A percentile compares a stretch with the other conserved stretches of the same genome.
phyloP scores from a whole-genome alignment of 2,329 filamentous ascomycete species.

The Curvularia sp. region DNA sequence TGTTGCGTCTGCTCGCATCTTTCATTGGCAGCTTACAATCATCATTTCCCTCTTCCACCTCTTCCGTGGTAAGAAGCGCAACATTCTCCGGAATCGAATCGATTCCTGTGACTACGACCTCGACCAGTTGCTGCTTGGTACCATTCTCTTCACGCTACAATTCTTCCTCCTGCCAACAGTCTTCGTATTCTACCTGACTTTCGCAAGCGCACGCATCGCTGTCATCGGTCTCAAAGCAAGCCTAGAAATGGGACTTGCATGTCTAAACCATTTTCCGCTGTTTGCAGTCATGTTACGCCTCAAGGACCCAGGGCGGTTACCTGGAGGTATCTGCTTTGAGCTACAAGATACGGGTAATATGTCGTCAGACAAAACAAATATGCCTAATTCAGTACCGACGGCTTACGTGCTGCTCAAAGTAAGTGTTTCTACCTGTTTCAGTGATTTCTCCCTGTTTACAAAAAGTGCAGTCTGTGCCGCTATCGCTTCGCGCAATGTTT shows the following conservation, averaged over 20 bases:
- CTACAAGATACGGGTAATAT: slow-evolving; percentile 72
- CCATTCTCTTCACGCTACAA: slow-evolving; percentile 92
- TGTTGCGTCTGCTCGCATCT: slow-evolving; percentile 93
- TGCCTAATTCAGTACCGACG: slow-evolving; percentile 62
- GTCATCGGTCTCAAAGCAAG: slow-evolving; percentile 93
- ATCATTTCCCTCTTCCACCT: slow-evolving; percentile 97
- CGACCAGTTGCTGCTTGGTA: slow-evolving; percentile 93
- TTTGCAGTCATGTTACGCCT: slow-evolving; percentile 96
- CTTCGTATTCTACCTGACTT: slow-evolving; percentile 95
- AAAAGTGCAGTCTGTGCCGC: slow-evolving; percentile 70
- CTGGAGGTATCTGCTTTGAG: slow-evolving; percentile 90
- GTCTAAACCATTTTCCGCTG: slow-evolving; percentile 94
- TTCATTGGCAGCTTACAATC: slow-evolving; percentile 98
- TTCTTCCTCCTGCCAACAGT: slow-evolving; percentile 96
- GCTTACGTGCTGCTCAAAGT: slow-evolving; percentile 90
- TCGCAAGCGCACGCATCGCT: slow-evolving; percentile 90
- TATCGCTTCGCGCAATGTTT: slow-evolving; percentile 93
- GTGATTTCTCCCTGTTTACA: background rate
- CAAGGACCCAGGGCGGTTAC: slow-evolving; percentile 89
- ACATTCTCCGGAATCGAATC: slow-evolving; percentile 94
- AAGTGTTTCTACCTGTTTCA: slow-evolving; percentile 19
- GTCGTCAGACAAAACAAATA: slow-evolving; percentile 49
- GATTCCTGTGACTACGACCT: slow-evolving; percentile 99
- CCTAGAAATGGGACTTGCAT: slow-evolving; percentile 90
- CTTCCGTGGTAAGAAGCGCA: slow-evolving; percentile 97